Evolutionary conservation across 2,329 filamentous ascomycete species (phyloP).

Genomic region (Clonostachys rhizophaga): DNA sequence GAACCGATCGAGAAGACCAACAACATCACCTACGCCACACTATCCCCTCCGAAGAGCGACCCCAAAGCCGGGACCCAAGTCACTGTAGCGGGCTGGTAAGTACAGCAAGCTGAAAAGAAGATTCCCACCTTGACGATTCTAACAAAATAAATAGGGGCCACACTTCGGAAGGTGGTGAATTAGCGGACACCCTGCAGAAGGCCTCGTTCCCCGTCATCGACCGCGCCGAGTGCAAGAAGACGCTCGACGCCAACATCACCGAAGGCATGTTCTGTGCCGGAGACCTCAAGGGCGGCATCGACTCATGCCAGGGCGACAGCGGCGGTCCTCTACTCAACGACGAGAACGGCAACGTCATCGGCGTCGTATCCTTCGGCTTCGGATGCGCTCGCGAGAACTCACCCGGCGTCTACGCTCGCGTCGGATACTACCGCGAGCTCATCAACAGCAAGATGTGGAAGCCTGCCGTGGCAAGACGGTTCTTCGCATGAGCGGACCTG

Average conservation of each 20-base stretch:
- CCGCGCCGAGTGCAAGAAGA: constrained; percentile 13
- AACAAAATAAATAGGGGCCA: not conserved
- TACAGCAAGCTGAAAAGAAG: constrained; percentile 3
- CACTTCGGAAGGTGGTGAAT: constrained; percentile 5
- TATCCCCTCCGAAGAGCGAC: constrained; percentile 1
- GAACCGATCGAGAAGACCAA: constrained; percentile 8
- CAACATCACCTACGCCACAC: constrained; percentile 1
- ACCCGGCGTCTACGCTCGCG: constrained; percentile 19
- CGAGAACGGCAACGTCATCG: constrained; percentile 11
- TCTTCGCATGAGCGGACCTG: no score
- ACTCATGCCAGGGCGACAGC: constrained; percentile 23
- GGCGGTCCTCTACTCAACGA: constrained; percentile 20
- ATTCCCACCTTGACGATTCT: constrained; percentile 3
- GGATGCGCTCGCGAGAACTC: constrained; percentile 16
- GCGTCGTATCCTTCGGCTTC: constrained; percentile 20
- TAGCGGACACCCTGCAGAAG: constrained; percentile 15
- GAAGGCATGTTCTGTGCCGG: constrained; percentile 24
- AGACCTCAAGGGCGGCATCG: constrained; percentile 14
- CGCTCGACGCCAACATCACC: constrained; percentile 16
- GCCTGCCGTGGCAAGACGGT: no score
- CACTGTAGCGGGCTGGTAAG: constrained; percentile 4
- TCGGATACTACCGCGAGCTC: constrained; percentile 15
- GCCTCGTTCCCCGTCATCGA: constrained; percentile 19
- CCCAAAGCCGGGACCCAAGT: not conserved
- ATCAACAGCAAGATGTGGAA: constrained; percentile 11